These are phyloP conservation scores for Rhodotorula diobovata DNA, from an alignment of 768 basidiomycete species.

Conservation along the genomic window DNA sequence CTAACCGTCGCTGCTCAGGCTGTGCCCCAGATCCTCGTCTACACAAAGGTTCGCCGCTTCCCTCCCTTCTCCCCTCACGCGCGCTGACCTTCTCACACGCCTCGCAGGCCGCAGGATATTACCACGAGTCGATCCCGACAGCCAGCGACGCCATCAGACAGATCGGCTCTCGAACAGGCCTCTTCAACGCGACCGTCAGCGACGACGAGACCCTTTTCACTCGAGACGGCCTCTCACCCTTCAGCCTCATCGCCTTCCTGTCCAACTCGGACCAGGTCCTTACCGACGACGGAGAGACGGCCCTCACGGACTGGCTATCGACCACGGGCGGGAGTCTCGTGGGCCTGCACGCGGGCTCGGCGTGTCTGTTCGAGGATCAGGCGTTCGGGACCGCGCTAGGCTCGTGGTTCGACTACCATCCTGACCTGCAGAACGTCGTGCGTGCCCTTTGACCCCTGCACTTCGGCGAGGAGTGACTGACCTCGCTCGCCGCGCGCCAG, in stretches of 20 bases:
- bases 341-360: slow-evolving; percentile 48
- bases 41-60: slow-evolving; percentile 10
- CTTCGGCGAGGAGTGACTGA: too few relatives aligned
- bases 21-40: slow-evolving; percentile 42
- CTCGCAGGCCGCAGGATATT: slow-evolving; percentile 45
- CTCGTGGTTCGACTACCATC: slow-evolving; percentile 49
- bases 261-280: slow-evolving; percentile 48
- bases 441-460: slow-evolving; percentile 9
- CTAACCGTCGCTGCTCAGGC: background rate
- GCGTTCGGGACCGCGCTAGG: slow-evolving; percentile 47
- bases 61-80: background rate
- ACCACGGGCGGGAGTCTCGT: slow-evolving; percentile 47
- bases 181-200: slow-evolving; percentile 45
- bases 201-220: slow-evolving; percentile 47
- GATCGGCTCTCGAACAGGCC: slow-evolving; percentile 32
- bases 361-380: slow-evolving; percentile 45
- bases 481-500: slow-evolving; percentile 17
- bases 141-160: slow-evolving; percentile 46
- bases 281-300: slow-evolving; percentile 43
- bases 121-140: slow-evolving; percentile 50
- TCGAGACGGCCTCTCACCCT: slow-evolving; percentile 40
- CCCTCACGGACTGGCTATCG: slow-evolving; percentile 45
- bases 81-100: background rate
- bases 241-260: slow-evolving; percentile 48
- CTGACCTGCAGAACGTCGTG: slow-evolving; percentile 46